phyloP scores from a whole-genome alignment of 306 rosid genomes.

The Trifolium pratense region DNA sequence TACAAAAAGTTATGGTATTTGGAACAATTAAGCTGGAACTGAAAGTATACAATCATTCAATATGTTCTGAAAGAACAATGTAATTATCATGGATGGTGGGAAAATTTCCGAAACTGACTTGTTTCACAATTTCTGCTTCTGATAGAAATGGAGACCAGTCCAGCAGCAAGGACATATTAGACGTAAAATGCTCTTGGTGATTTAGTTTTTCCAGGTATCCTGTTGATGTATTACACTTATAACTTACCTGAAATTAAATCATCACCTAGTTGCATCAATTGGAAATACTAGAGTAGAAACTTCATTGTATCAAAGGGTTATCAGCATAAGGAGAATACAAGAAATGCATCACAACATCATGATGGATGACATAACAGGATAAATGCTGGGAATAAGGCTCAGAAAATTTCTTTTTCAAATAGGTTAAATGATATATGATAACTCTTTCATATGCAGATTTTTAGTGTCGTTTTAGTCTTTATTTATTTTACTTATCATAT shows the following conservation, averaged over 20 bases:
- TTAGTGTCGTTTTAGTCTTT: background rate
- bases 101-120: conserved; percentile 53
- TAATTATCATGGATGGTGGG: conserved; percentile 1
- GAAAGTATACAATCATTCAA: background rate
- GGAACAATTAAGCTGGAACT: background rate
- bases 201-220: conserved; percentile 54
- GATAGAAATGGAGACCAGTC: conserved; percentile 86
- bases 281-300: conserved; percentile 12
- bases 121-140: conserved; percentile 73
- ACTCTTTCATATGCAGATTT: background rate
- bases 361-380: conserved; percentile 14
- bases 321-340: conserved; percentile 31
- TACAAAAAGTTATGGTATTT: conserved; percentile 16
- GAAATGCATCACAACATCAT: conserved; percentile 19
- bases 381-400: conserved; percentile 24
- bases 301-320: conserved; percentile 19
- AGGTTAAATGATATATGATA: too few species aligned
- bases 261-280: background rate
- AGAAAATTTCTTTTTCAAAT: background rate
- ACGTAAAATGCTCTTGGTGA: conserved; percentile 56
- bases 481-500: too few species aligned
- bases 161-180: conserved; percentile 68
- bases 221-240: conserved; percentile 53
- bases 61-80: background rate
- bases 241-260: conserved; percentile 69